phyloP scores from a whole-genome alignment of 768 basidiomycete species.

The Termitomyces eurrhizus region DNA sequence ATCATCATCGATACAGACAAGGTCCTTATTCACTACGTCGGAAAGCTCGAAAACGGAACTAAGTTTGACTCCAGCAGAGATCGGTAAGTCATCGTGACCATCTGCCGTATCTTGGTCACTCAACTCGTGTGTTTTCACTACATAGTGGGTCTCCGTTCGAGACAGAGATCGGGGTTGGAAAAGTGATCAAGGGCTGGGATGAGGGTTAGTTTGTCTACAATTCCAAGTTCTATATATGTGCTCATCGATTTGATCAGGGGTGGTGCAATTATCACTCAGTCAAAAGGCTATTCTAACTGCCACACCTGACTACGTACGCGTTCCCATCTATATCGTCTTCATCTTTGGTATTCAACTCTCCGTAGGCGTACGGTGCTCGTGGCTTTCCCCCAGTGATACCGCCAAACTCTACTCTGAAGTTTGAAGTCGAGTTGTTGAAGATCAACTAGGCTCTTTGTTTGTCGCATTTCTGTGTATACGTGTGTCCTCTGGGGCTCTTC shows the following conservation, averaged over 20 bases:
- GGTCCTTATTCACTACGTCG: conserved; percentile 78
- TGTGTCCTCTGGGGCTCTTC: conserved; percentile 13
- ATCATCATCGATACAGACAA: conserved; percentile 43
- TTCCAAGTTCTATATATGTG: conserved; percentile 1
- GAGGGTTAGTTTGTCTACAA: conserved; percentile 51
- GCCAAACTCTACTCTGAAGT: conserved; percentile 65
- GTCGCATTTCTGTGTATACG: conserved; percentile 7
- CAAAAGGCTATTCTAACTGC: conserved; percentile 65
- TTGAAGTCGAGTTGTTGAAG: conserved; percentile 80
- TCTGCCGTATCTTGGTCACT: background rate
- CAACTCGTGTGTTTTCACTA: conserved; percentile 9
- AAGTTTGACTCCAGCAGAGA: conserved; percentile 76
- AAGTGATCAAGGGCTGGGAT: conserved; percentile 90
- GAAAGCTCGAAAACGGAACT: conserved; percentile 58
- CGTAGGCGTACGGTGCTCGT: conserved; percentile 65
- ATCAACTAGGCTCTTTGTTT: conserved; percentile 40
- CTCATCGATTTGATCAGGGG: conserved; percentile 45
- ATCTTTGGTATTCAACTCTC: conserved; percentile 1
- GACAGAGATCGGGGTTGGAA: conserved; percentile 72
- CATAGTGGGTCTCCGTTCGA: conserved; percentile 55
- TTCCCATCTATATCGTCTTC: conserved; percentile 12
- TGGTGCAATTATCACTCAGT: conserved; percentile 72
- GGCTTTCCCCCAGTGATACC: conserved; percentile 84
- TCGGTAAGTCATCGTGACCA: conserved; percentile 44
- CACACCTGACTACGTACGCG: conserved; percentile 72